These are phyloP conservation scores for Colletotrichum phormii DNA, from an alignment of 2,329 filamentous ascomycete species.

Conservation along the genomic window DNA sequence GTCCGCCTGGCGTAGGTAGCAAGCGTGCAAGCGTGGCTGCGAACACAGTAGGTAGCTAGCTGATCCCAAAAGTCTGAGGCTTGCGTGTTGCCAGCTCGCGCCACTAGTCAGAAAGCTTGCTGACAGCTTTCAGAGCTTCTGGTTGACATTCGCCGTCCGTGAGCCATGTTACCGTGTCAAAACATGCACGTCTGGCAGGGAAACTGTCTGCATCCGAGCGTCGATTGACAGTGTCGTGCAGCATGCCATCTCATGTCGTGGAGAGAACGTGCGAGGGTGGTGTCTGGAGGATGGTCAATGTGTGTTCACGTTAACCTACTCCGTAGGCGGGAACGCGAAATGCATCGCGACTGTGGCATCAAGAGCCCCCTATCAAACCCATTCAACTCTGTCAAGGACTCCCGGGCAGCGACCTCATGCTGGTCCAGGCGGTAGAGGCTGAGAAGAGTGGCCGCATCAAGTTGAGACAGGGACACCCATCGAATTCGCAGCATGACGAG, in stretches of 20 bases:
- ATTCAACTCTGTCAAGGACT: constrained; percentile 1
- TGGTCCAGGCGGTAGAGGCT: constrained; percentile 14
- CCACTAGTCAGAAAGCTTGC: constrained; percentile 10
- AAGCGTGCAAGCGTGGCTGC: no score
- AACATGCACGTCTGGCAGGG: constrained; percentile 25
- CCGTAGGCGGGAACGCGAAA: neutral
- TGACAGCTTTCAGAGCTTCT: constrained; percentile 12
- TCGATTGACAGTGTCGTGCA: constrained; percentile 15
- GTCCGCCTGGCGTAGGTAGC: neutral
- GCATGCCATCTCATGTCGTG: constrained; percentile 19
- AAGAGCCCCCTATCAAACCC: neutral
- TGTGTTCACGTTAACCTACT: no score
- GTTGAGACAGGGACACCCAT: constrained; percentile 27
- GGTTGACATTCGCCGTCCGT: constrained; percentile 1
- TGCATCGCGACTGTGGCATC: neutral
- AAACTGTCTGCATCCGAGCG: constrained; percentile 21
- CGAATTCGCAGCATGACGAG: constrained; percentile 12
- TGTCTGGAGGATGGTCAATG: no score
- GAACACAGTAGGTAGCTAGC: no score
- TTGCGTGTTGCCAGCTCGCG: neutral
- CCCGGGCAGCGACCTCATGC: constrained; percentile 9
- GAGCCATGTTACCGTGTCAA: constrained; percentile 4
- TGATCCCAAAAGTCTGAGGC: neutral
- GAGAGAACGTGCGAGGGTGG: neutral
- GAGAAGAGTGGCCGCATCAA: constrained; percentile 12